These are phyloP conservation scores for Termitomyces sp. DNA, from an alignment of 768 basidiomycete species.

Conservation along the genomic window DNA sequence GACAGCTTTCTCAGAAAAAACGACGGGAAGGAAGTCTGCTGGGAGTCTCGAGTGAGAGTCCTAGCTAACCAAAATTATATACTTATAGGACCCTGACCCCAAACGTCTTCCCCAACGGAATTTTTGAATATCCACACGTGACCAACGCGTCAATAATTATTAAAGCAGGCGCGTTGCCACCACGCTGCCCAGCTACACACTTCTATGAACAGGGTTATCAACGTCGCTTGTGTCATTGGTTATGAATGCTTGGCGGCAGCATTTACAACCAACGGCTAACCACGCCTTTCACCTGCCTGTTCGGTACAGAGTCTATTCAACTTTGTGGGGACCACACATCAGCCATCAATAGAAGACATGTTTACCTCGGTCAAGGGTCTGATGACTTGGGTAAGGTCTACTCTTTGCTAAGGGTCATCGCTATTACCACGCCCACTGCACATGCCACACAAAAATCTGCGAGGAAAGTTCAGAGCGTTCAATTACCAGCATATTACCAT, in stretches of 20 bases:
- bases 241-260: background rate
- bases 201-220: background rate
- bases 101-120: slow-evolving; percentile 40
- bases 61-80: slow-evolving; percentile 29
- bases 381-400: slow-evolving; percentile 4
- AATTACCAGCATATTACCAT: too few relatives aligned
- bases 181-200: too few relatives aligned
- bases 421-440: too few relatives aligned
- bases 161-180: background rate
- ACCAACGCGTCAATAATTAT: slow-evolving; percentile 16
- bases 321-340: slow-evolving; percentile 5
- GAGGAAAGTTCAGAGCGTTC: too few relatives aligned
- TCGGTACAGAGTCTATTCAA: background rate
- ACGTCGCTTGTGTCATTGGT: too few relatives aligned
- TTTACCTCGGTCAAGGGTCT: slow-evolving; percentile 4
- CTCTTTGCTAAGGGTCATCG: background rate
- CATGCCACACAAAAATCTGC: too few relatives aligned
- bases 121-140: slow-evolving; percentile 30
- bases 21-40: slow-evolving; percentile 14
- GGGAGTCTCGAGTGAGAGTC: slow-evolving; percentile 17
- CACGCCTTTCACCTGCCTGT: background rate
- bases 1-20: slow-evolving; percentile 16
- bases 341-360: slow-evolving; percentile 3
- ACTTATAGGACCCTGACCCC: slow-evolving; percentile 33
- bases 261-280: background rate